Conservation (phyloP, 2,329 filamentous ascomycete genomes). For the Hirsutella rhossiliensis region DNA sequence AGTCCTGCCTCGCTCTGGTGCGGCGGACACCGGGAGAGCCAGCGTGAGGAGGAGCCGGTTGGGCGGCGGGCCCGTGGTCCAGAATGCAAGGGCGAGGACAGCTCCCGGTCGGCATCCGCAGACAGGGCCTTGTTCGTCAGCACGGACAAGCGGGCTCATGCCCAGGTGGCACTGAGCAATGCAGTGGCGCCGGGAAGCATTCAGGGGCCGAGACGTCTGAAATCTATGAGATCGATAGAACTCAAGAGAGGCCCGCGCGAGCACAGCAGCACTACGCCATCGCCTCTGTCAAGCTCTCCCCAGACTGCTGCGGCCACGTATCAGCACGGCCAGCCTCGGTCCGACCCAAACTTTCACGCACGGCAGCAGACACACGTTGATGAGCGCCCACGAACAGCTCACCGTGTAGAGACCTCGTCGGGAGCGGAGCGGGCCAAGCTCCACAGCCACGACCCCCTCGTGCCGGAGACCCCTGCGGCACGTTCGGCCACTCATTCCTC, state of each 20-base stretch:
- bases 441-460: background rate
- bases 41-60: slow-evolving; percentile 21
- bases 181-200: slow-evolving; percentile 49
- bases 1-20: slow-evolving; percentile 23
- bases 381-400: slow-evolving; percentile 35
- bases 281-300: slow-evolving; percentile 25
- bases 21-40: slow-evolving; percentile 21
- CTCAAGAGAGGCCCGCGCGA: slow-evolving; percentile 17
- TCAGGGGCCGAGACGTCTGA: slow-evolving; percentile 32
- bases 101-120: slow-evolving; percentile 46
- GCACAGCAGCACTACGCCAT: slow-evolving; percentile 18
- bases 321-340: slow-evolving; percentile 30
- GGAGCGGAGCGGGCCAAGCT: background rate
- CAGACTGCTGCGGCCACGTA: slow-evolving; percentile 21
- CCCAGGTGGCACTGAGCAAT: slow-evolving; percentile 52
- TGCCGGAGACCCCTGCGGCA: too few relatives aligned
- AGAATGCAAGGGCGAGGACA: slow-evolving; percentile 27
- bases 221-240: slow-evolving; percentile 34
- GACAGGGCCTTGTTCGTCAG: slow-evolving; percentile 49
- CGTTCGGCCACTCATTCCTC: too few relatives aligned
- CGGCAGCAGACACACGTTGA: slow-evolving; percentile 16
- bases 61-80: slow-evolving; percentile 29
- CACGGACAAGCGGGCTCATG: slow-evolving; percentile 50
- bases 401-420: slow-evolving; percentile 23
- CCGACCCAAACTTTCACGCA: slow-evolving; percentile 30